A percentile compares a stretch with the other conserved stretches of the same genome.
Conservation (phyloP, 331 rosid genomes). For the Quercus lobata region DNA sequence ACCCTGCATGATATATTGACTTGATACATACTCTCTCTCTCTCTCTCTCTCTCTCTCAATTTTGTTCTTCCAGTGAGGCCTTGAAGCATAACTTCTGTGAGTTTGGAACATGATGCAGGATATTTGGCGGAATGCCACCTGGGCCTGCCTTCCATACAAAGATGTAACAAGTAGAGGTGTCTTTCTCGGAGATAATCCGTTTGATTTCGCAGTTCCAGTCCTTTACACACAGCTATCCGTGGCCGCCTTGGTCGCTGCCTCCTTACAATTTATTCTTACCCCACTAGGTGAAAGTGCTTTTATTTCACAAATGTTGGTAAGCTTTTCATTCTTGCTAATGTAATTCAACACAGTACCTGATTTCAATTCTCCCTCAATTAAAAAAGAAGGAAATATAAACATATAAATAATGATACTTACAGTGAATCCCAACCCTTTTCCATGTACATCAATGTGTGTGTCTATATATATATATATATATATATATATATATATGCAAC, state of each 20-base stretch:
- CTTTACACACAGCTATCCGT: conserved; percentile 27
- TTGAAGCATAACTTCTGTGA: neutral
- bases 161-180: conserved; percentile 21
- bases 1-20: neutral
- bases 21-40: too few relatives aligned
- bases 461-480: too few relatives aligned
- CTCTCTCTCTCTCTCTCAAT: neutral
- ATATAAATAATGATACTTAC: too few relatives aligned
- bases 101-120: neutral
- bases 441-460: too few relatives aligned
- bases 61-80: neutral
- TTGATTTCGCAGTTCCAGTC: conserved; percentile 13
- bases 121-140: neutral
- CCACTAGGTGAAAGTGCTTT: conserved; percentile 44
- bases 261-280: conserved; percentile 21
- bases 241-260: conserved; percentile 7
- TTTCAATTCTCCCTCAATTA: neutral
- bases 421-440: too few relatives aligned
- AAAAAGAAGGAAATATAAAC: neutral
- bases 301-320: conserved; percentile 53
- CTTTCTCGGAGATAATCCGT: conserved; percentile 31
- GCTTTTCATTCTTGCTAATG: neutral
- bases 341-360: neutral
- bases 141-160: conserved; percentile 4
- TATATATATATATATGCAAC: too few relatives aligned